Evolutionary conservation across 305 asterid species (phyloP).

Genomic region (Petunia hybrid): DNA sequence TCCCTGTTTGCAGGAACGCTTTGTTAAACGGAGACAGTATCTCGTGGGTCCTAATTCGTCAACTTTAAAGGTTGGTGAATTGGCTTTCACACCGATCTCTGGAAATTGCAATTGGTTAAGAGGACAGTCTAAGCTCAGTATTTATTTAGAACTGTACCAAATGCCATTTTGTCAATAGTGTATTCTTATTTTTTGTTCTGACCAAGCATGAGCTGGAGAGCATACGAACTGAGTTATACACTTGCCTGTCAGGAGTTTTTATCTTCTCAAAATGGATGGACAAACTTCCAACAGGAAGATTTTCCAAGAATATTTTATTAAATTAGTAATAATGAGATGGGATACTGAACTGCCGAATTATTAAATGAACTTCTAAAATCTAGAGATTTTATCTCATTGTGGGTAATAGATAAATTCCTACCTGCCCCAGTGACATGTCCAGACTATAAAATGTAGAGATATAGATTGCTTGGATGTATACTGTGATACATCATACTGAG

Average conservation of each 20-base stretch:
- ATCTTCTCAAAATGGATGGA: neutral
- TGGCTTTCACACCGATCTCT: conserved; percentile 1
- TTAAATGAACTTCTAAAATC: neutral
- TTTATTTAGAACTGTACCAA: neutral
- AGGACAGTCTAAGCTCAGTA: neutral
- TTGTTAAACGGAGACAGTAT: conserved; percentile 80
- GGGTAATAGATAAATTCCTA: neutral
- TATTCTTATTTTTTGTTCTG: conserved; percentile 20
- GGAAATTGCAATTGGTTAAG: neutral
- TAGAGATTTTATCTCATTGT: conserved; percentile 2
- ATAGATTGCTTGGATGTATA: neutral
- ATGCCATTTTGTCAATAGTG: neutral
- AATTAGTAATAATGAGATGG: neutral
- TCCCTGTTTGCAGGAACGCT: conserved; percentile 62
- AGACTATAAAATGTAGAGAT: neutral
- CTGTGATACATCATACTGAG: neutral
- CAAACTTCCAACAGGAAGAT: conserved; percentile 16
- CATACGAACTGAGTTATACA: neutral
- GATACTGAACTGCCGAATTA: neutral
- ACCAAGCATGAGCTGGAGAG: conserved; percentile 7
- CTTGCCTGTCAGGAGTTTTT: neutral
- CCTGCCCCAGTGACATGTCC: neutral
- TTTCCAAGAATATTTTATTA: conserved; percentile 8
- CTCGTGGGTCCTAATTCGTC: conserved; percentile 88
- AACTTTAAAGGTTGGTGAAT: conserved; percentile 67